Percentiles rank a stretch among this genome's conserved stretches.
These are phyloP conservation scores for Lophiostoma macrostomum DNA, from an alignment of 495 filamentous ascomycete species.

Conservation along the genomic window DNA sequence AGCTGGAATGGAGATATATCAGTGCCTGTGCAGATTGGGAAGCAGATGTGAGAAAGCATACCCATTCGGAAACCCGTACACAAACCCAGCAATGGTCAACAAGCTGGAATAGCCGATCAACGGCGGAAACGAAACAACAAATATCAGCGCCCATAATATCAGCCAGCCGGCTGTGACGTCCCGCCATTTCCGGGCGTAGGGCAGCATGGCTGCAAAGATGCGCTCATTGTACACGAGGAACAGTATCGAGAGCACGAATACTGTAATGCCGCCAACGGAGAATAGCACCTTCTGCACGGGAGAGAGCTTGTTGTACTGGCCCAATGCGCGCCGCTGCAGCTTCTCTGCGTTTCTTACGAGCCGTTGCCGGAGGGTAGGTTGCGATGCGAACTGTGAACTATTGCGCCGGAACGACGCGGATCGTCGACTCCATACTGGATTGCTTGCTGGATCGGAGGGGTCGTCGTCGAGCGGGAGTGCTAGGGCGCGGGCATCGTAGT, in stretches of 20 bases:
- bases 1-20: slow-evolving; percentile 44
- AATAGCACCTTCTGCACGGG: slow-evolving; percentile 60
- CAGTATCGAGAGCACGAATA: slow-evolving; percentile 55
- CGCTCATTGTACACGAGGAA: slow-evolving; percentile 72
- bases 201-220: slow-evolving; percentile 69
- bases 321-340: slow-evolving; percentile 40
- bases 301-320: slow-evolving; percentile 53
- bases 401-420: slow-evolving; percentile 46
- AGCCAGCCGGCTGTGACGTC: slow-evolving; percentile 67
- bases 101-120: slow-evolving; percentile 85
- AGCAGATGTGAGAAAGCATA: slow-evolving; percentile 37
- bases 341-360: slow-evolving; percentile 47
- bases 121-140: slow-evolving; percentile 80
- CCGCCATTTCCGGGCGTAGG: slow-evolving; percentile 71
- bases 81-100: slow-evolving; percentile 83
- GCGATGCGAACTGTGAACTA: slow-evolving; percentile 26
- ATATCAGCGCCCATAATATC: slow-evolving; percentile 74
- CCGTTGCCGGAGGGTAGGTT: slow-evolving; percentile 44
- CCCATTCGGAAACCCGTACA: slow-evolving; percentile 91
- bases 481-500: slow-evolving; percentile 55
- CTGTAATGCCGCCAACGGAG: slow-evolving; percentile 47
- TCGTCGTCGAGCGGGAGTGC: slow-evolving; percentile 54
- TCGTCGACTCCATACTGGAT: slow-evolving; percentile 41
- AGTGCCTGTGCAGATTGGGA: neutral
- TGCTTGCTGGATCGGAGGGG: slow-evolving; percentile 33